phyloP scores from a whole-genome alignment of 768 basidiomycete genomes.

The Trametes cubensis region DNA sequence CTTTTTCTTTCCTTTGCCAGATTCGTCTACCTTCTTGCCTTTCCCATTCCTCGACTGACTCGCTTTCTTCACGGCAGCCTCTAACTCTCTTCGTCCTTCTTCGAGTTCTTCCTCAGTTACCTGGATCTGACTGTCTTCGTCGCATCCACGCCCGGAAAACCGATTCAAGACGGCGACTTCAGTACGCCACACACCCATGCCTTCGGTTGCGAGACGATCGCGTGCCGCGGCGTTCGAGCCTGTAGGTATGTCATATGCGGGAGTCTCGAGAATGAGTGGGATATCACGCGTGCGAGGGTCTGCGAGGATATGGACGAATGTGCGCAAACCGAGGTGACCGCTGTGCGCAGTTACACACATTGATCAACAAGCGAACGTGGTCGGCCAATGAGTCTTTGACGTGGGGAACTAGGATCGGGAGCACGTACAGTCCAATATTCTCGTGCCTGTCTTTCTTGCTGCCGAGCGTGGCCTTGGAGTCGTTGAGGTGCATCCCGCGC shows the following conservation, averaged over 20 bases:
- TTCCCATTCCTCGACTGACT: conserved; percentile 20
- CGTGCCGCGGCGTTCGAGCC: conserved; percentile 6
- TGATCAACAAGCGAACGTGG: too few relatives aligned
- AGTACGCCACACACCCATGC: conserved; percentile 66
- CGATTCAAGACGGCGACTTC: conserved; percentile 68
- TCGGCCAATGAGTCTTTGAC: too few relatives aligned
- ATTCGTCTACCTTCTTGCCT: conserved; percentile 21
- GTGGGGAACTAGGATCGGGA: neutral
- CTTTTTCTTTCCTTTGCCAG: conserved; percentile 1
- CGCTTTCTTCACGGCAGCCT: conserved; percentile 19
- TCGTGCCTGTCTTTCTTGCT: conserved; percentile 81
- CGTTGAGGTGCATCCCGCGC: conserved; percentile 84
- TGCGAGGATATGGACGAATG: conserved; percentile 67
- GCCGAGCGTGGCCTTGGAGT: conserved; percentile 66
- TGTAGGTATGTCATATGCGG: conserved; percentile 53
- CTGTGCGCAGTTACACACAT: conserved; percentile 39
- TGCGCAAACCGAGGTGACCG: conserved; percentile 63
- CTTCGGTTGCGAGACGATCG: conserved; percentile 24
- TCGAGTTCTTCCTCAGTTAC: conserved; percentile 12
- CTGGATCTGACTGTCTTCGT: conserved; percentile 2
- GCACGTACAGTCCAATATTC: conserved; percentile 76
- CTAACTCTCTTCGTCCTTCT: conserved; percentile 24
- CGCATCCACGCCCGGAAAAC: conserved; percentile 35
- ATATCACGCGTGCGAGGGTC: conserved; percentile 70
- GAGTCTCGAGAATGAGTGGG: conserved; percentile 84